Conservation (phyloP, 257 asterid genomes). For the Fraxinus cuspidata region DNA sequence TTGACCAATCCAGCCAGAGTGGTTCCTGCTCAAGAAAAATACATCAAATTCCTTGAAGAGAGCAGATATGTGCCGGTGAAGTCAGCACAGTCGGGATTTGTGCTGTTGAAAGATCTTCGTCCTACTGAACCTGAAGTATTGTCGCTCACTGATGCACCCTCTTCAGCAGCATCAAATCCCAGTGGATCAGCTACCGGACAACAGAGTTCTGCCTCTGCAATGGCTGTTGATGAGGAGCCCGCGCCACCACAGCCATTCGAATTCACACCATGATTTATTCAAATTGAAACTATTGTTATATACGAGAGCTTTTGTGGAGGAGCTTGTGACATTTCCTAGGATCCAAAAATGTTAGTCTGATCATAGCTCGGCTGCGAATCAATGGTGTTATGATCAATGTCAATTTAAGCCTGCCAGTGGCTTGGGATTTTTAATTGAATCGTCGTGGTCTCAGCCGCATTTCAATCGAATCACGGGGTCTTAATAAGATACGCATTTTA, state of each 20-base stretch:
- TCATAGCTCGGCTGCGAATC: background rate
- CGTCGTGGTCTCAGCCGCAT: no score
- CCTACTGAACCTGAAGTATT: slow-evolving; percentile 80
- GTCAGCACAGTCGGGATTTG: slow-evolving; percentile 83
- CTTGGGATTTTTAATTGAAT: no score
- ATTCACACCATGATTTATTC: slow-evolving; percentile 50
- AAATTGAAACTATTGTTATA: background rate
- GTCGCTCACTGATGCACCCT: slow-evolving; percentile 74
- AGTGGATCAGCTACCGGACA: slow-evolving; percentile 58
- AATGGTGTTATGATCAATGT: background rate
- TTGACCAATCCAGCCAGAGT: slow-evolving; percentile 95
- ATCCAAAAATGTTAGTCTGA: background rate
- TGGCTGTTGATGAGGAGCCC: slow-evolving; percentile 95
- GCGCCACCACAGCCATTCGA: slow-evolving; percentile 91
- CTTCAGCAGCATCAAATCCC: slow-evolving; percentile 56
- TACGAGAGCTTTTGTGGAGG: background rate
- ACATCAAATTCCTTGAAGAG: slow-evolving; percentile 68
- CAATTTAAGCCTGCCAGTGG: background rate
- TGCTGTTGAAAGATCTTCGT: slow-evolving; percentile 73
- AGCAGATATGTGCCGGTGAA: slow-evolving; percentile 88
- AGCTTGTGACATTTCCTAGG: background rate
- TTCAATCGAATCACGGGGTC: no score
- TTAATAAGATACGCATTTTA: no score
- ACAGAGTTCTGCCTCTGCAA: slow-evolving; percentile 58
- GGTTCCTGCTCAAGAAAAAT: slow-evolving; percentile 84